phyloP scores from a whole-genome alignment of 2,329 filamentous ascomycete species.

The Hortaea werneckii region DNA sequence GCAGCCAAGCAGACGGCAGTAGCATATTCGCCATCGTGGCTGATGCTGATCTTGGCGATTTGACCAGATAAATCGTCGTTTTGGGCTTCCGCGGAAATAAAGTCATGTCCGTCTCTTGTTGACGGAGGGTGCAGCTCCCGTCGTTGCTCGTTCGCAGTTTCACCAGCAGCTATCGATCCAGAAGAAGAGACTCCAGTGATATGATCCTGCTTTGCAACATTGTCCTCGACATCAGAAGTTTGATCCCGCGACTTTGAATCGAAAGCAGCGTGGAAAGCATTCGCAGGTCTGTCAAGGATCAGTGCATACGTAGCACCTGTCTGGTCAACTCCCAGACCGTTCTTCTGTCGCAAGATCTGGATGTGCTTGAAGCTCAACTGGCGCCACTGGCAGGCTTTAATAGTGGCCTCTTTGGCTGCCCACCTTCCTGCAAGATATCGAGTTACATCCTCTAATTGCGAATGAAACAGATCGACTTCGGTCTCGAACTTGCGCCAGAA shows the following conservation, averaged over 20 bases:
- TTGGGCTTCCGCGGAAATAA: conserved; percentile 1
- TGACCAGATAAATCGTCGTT: conserved; percentile 28
- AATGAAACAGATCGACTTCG: background rate
- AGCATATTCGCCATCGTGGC: conserved; percentile 78
- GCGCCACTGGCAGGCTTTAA: conserved; percentile 30
- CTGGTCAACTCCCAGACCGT: conserved; percentile 43
- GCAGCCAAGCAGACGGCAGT: conserved; percentile 56
- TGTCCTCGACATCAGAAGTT: background rate
- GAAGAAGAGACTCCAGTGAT: background rate
- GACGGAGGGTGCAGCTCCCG: background rate
- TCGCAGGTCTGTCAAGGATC: conserved; percentile 30
- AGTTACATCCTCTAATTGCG: background rate
- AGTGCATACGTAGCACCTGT: conserved; percentile 54
- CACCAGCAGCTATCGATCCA: background rate
- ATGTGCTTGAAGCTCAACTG: conserved; percentile 28
- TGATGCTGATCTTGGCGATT: conserved; percentile 66
- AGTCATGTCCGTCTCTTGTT: background rate
- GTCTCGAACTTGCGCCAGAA: conserved; percentile 7
- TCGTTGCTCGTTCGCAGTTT: background rate
- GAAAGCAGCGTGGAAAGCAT: background rate
- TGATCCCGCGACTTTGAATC: background rate
- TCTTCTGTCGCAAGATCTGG: conserved; percentile 23
- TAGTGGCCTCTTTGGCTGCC: conserved; percentile 42
- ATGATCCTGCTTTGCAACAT: background rate
- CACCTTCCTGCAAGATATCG: conserved; percentile 26